A percentile compares a stretch with the other conserved stretches of the same genome.
Conservation (phyloP, 2,329 filamentous ascomycete genomes). For the Cercospora canescens region DNA sequence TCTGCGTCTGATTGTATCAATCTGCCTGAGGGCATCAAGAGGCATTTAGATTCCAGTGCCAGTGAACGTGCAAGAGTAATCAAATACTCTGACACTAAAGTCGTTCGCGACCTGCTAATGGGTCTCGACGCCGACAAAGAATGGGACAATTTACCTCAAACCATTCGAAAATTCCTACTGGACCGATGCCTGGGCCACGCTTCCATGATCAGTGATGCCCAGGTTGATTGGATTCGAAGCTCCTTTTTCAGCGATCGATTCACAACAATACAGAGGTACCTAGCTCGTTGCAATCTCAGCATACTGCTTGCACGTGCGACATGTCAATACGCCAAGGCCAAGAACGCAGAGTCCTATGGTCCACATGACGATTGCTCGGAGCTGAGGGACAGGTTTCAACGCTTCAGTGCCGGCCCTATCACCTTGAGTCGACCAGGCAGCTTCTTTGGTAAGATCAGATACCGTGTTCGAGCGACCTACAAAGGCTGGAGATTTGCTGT, state of each 20-base stretch:
- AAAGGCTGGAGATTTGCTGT: conserved; percentile 11
- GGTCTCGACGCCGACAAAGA: conserved; percentile 52
- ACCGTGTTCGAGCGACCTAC: conserved; percentile 5
- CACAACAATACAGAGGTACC: neutral
- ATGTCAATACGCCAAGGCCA: conserved; percentile 1
- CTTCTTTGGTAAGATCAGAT: conserved; percentile 8
- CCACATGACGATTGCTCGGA: conserved; percentile 3
- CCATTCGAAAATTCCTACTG: conserved; percentile 49
- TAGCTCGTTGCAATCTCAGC: conserved; percentile 4
- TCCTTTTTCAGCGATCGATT: conserved; percentile 3
- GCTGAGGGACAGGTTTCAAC: neutral
- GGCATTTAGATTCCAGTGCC: neutral
- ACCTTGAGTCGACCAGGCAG: neutral
- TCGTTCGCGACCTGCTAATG: conserved; percentile 45
- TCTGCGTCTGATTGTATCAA: neutral
- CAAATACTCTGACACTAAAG: conserved; percentile 6
- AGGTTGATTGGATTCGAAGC: conserved; percentile 3
- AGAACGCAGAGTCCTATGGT: neutral
- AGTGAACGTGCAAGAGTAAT: conserved; percentile 1
- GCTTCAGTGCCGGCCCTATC: conserved; percentile 1
- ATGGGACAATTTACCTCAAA: conserved; percentile 52
- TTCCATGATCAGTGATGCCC: neutral
- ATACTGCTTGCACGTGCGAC: neutral
- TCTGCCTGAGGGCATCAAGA: neutral
- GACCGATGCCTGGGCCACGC: conserved; percentile 19